Evolutionary conservation across 208 protist species (phyloP), one percentile per base, ranked within the genome.

Genomic region (Wallacemonas sp.): DNA sequence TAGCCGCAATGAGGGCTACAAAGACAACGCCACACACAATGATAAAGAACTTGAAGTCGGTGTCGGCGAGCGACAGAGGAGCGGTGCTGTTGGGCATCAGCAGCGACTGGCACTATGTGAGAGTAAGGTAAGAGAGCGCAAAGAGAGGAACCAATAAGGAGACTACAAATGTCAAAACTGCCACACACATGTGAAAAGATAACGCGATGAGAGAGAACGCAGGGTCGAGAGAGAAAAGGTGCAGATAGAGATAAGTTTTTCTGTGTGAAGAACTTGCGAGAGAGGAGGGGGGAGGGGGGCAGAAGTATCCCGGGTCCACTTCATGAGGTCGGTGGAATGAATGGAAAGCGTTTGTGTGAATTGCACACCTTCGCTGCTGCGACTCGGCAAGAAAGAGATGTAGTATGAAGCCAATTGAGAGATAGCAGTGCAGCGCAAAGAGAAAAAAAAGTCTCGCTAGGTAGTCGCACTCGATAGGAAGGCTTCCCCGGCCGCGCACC

Each of bases 21-120:
- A 58, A 58, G 12, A 58, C 51, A 11, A 58, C 51, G 19, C 51
- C 33, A 5, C 33, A n/a, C 9, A 58, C 51, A 31, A 58, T 58
- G 15, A 58, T 14, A 14, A 39, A 26, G 41, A 39, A 27, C 51
- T 58, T 58, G 51, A 58, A 58, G 30, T 58, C 51, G 11, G 51
- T 58, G 14, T 9, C n/a, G 28, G 30, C 51, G 17, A 58, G 5
- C 5, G 51, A 17, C 14, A 58, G 51, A 14, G 51, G 51, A n/a
- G 51, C 51, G 51, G 51, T 55, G 11, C 12, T 15, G 26, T 55
- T 38, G 24, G 51, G 3, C 31, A 39, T 58, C n/a, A 31, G 17
- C 44, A 49, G 9, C 9, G 44, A 49, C 9, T 21, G 12, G 17
- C 9, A 22, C 44, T 49, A n/a, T 49, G 19, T n/a, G n/a, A n/a